Percentiles rank a stretch among this genome's conserved stretches.
Evolutionary conservation across 768 basidiomycete species (phyloP).

Genomic region (Cystobasidium tubakii): DNA sequence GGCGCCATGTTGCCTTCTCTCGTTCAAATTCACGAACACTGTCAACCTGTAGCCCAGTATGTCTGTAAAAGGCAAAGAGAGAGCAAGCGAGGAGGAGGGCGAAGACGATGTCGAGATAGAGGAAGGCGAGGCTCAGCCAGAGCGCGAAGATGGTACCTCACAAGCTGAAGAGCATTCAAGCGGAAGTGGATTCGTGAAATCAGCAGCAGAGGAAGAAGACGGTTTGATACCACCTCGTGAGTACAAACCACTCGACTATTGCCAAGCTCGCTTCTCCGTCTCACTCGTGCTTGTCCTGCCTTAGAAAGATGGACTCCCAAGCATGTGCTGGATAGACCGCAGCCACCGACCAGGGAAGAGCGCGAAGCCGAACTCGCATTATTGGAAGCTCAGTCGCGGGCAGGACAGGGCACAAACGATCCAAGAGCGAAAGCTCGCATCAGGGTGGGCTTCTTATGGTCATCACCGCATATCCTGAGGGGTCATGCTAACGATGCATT

Average conservation of each 20-base stretch:
- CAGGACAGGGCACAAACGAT: slow-evolving; percentile 30
- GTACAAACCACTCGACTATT: not conserved
- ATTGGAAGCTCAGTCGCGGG: slow-evolving; percentile 26
- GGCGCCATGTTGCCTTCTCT: too few relatives aligned
- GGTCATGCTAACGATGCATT: not conserved
- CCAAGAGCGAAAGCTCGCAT: slow-evolving; percentile 47
- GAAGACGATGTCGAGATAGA: slow-evolving; percentile 26
- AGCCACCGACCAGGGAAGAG: slow-evolving; percentile 69
- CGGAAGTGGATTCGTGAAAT: not conserved
- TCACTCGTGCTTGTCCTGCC: not conserved
- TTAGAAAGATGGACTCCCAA: slow-evolving; percentile 63
- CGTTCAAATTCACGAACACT: not conserved
- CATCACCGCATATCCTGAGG: too few relatives aligned
- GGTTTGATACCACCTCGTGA: not conserved
- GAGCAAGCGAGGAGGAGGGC: slow-evolving; percentile 16
- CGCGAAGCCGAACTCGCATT: slow-evolving; percentile 67
- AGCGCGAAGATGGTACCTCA: not conserved
- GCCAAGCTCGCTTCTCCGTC: not conserved
- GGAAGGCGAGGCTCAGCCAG: slow-evolving; percentile 20
- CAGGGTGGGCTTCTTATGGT: slow-evolving; percentile 48
- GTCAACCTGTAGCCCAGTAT: not conserved
- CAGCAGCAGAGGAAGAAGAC: not conserved
- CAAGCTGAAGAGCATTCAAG: not conserved
- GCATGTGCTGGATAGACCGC: slow-evolving; percentile 61
- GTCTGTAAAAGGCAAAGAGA: slow-evolving; percentile 28